Conservation (phyloP, 805 yeast species). For the Ogataea parapolymorpha region DNA sequence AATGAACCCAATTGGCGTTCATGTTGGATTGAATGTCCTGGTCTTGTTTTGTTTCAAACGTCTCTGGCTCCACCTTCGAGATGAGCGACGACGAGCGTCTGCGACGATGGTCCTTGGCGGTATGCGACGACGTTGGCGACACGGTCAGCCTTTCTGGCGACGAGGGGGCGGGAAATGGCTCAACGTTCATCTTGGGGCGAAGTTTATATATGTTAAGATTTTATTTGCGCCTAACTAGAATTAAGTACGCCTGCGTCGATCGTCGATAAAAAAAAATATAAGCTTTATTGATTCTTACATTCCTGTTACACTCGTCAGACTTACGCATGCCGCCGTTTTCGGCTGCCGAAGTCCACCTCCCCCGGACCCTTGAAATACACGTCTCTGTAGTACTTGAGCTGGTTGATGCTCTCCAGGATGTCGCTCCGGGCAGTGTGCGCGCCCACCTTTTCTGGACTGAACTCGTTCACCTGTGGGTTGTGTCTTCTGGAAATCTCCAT, state of each 20-base stretch:
- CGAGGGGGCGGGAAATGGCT: conserved; percentile 33
- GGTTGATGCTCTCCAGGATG: conserved; percentile 83
- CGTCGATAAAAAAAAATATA: not conserved
- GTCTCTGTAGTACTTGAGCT: conserved; percentile 72
- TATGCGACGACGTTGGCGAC: conserved; percentile 34
- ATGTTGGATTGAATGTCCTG: conserved; percentile 85
- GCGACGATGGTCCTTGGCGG: conserved; percentile 36
- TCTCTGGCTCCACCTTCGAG: conserved; percentile 91
- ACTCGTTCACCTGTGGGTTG: conserved; percentile 57
- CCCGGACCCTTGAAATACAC: conserved; percentile 47
- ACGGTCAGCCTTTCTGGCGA: conserved; percentile 33
- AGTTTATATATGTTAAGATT: not conserved
- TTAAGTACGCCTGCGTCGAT: conserved; percentile 8
- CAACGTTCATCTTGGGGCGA: conserved; percentile 18
- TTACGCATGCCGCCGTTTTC: conserved; percentile 1
- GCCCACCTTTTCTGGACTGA: conserved; percentile 59
- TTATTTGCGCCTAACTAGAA: conserved; percentile 6
- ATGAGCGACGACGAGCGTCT: conserved; percentile 86
- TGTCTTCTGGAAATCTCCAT: conserved; percentile 79
- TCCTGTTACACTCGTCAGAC: not conserved
- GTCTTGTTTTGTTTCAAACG: conserved; percentile 86
- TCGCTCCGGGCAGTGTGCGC: conserved; percentile 88
- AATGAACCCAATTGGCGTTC: conserved; percentile 95
- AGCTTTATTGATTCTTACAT: too few species aligned
- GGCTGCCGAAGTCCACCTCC: conserved; percentile 14